phyloP scores from a whole-genome alignment of 805 yeast genomes.

The Candida oleophila region DNA sequence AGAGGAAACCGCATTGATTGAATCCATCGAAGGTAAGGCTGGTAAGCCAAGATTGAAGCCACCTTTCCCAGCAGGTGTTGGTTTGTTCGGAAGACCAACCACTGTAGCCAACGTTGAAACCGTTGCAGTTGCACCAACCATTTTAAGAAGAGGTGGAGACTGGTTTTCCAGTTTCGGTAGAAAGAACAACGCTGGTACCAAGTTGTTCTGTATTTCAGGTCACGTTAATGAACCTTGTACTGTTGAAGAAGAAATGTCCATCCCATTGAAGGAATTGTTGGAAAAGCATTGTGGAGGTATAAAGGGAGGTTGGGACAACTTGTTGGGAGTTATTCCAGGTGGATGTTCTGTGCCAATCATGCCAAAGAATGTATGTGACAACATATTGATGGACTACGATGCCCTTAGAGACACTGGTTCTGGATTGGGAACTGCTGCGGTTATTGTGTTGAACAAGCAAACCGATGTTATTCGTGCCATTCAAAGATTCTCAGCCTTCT shows the following conservation, averaged over 20 bases:
- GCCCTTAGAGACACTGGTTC: slow-evolving; percentile 83
- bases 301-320: slow-evolving; percentile 90
- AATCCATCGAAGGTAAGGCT: slow-evolving; percentile 87
- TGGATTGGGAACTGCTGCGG: slow-evolving; percentile 91
- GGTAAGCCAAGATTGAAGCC: slow-evolving; percentile 94
- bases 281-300: slow-evolving; percentile 92
- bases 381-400: slow-evolving; percentile 83
- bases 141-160: slow-evolving; percentile 82
- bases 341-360: slow-evolving; percentile 86
- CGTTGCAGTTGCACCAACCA: slow-evolving; percentile 87
- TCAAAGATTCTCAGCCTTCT: slow-evolving; percentile 80
- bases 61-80: slow-evolving; percentile 94
- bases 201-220: slow-evolving; percentile 83
- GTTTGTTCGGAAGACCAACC: slow-evolving; percentile 86
- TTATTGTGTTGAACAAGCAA: slow-evolving; percentile 84
- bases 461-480: slow-evolving; percentile 84
- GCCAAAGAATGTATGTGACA: slow-evolving; percentile 64
- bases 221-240: slow-evolving; percentile 92
- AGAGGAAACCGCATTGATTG: slow-evolving; percentile 88
- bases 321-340: slow-evolving; percentile 85
- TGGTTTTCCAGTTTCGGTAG: slow-evolving; percentile 87
- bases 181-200: slow-evolving; percentile 81
- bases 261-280: slow-evolving; percentile 76
- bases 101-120: slow-evolving; percentile 92
- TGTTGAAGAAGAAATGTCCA: slow-evolving; percentile 92